Percentiles rank a stretch among this genome's conserved stretches.
Conservation (phyloP, 192 early-diverging fungal species). For the Geranomyces variabilis region DNA sequence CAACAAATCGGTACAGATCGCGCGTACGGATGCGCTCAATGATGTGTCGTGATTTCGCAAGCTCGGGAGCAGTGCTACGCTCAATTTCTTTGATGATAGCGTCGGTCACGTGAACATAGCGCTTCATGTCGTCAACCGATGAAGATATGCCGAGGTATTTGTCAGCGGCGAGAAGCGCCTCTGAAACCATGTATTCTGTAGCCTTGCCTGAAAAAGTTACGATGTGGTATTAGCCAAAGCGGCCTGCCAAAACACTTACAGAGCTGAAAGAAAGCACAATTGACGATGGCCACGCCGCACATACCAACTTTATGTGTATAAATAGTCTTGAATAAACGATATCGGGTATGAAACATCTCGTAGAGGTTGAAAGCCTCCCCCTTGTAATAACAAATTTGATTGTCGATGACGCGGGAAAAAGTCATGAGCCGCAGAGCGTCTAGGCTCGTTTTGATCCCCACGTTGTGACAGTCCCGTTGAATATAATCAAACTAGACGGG, state of each 20-base stretch:
- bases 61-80: conserved; percentile 35
- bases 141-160: conserved; percentile 57
- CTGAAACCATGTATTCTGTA: conserved; percentile 86
- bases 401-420: conserved; percentile 81
- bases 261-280: no score
- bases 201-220: conserved; percentile 42
- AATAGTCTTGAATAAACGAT: conserved; percentile 49
- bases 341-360: conserved; percentile 46
- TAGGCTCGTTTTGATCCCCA: conserved; percentile 65
- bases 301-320: conserved; percentile 80
- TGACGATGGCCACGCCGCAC: no score
- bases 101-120: conserved; percentile 82
- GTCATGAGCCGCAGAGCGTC: conserved; percentile 73
- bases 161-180: conserved; percentile 85
- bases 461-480: conserved; percentile 72
- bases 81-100: conserved; percentile 70
- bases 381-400: conserved; percentile 86
- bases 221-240: no score
- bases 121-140: conserved; percentile 63
- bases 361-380: conserved; percentile 90
- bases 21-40: conserved; percentile 76
- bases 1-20: conserved; percentile 77
- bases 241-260: no score
- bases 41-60: conserved; percentile 70
- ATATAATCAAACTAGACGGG: conserved; percentile 58